phyloP scores from a whole-genome alignment of 2,329 filamentous ascomycete species.

The Hyphodiscus sp. region DNA sequence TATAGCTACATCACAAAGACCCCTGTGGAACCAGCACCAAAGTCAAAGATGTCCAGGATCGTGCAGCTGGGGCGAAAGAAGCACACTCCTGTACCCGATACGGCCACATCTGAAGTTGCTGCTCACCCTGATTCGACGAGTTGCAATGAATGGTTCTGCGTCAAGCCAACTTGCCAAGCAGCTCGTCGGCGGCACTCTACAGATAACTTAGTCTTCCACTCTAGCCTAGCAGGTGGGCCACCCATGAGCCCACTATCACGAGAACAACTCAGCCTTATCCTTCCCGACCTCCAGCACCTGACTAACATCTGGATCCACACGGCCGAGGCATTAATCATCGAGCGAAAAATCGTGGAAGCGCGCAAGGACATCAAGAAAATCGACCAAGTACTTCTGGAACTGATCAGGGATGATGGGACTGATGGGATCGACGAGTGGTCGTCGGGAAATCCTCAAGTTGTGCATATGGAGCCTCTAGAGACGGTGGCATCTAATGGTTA shows the following conservation, averaged over 20 bases:
- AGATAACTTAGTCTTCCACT: conserved; percentile 47
- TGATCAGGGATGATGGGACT: conserved; percentile 56
- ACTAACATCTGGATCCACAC: conserved; percentile 58
- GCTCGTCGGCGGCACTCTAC: conserved; percentile 20
- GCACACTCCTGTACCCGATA: conserved; percentile 10
- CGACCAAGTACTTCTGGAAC: conserved; percentile 53
- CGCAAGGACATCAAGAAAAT: conserved; percentile 58
- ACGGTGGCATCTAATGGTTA: conserved; percentile 14
- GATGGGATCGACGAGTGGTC: conserved; percentile 55
- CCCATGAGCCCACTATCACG: conserved; percentile 51
- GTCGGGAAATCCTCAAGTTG: conserved; percentile 14
- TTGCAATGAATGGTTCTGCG: conserved; percentile 31
- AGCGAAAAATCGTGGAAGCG: conserved; percentile 51
- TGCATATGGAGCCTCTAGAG: conserved; percentile 17
- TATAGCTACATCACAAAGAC: conserved; percentile 46
- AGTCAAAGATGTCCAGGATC: conserved; percentile 44
- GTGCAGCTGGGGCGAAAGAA: conserved; percentile 51
- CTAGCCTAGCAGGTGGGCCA: conserved; percentile 53
- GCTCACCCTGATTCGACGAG: conserved; percentile 19
- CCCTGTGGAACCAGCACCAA: conserved; percentile 33
- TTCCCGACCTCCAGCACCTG: conserved; percentile 50
- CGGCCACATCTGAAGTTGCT: conserved; percentile 18
- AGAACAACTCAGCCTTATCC: conserved; percentile 44
- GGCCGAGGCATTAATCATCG: conserved; percentile 55
- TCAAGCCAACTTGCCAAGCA: conserved; percentile 26